A percentile compares a stretch with the other conserved stretches of the same genome.
Evolutionary conservation across 1,284 basidiomycete species (phyloP).

Genomic region (Golubevia sp.): DNA sequence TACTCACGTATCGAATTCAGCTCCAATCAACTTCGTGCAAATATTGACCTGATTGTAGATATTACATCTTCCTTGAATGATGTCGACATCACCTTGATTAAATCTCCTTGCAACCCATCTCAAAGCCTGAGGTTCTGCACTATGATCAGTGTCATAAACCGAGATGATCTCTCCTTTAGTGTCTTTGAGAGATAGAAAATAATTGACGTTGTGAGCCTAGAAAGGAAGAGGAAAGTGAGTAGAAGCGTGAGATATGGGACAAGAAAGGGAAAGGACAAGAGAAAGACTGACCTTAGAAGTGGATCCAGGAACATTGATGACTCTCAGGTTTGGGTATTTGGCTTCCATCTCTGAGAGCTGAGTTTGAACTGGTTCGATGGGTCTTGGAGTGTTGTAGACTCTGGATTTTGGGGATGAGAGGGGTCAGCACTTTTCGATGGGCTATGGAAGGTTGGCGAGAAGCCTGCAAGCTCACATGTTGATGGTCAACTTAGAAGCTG

Average conservation of each 20-base stretch:
- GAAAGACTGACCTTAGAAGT: slow-evolving; percentile 31
- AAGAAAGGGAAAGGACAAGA: too few relatives aligned
- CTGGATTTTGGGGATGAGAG: neutral
- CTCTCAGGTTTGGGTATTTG: slow-evolving; percentile 23
- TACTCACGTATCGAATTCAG: slow-evolving; percentile 36
- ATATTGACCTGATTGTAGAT: slow-evolving; percentile 47
- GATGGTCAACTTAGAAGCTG: slow-evolving; percentile 33
- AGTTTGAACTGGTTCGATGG: slow-evolving; percentile 37
- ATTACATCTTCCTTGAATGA: slow-evolving; percentile 49
- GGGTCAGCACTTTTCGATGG: neutral
- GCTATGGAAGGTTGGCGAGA: neutral
- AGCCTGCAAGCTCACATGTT: slow-evolving; percentile 14
- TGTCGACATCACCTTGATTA: slow-evolving; percentile 44
- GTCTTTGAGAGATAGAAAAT: slow-evolving; percentile 36
- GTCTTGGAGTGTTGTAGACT: slow-evolving; percentile 48
- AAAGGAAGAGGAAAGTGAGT: too few relatives aligned
- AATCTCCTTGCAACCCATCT: slow-evolving; percentile 40
- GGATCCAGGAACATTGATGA: slow-evolving; percentile 45
- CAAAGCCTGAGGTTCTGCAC: slow-evolving; percentile 37
- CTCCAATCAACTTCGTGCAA: slow-evolving; percentile 33
- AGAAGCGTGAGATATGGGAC: too few relatives aligned
- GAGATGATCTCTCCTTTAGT: slow-evolving; percentile 39
- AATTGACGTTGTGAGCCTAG: slow-evolving; percentile 49
- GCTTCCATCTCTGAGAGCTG: slow-evolving; percentile 28
- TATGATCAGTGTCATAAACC: slow-evolving; percentile 49